Percentiles rank a stretch among this genome's conserved stretches.
phyloP scores from a whole-genome alignment of 2,329 filamentous ascomycete genomes.

The Coniochaeta hoffmannii region DNA sequence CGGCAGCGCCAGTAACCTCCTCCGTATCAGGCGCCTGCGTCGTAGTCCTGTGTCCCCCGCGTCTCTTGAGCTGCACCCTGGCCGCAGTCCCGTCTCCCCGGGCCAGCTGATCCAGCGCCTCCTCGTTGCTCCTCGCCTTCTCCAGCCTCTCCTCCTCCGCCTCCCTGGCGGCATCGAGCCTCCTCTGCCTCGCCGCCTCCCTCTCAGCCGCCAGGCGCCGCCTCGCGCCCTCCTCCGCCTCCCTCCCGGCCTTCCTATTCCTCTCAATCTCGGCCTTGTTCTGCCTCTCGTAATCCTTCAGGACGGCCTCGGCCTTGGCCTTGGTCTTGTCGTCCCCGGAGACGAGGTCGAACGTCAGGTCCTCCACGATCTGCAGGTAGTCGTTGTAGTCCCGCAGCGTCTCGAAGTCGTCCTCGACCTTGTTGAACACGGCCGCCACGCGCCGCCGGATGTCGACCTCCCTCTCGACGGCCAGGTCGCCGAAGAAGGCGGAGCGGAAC shows the following conservation, averaged over 20 bases:
- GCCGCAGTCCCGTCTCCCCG: slow-evolving; percentile 49
- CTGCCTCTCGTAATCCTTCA: slow-evolving; percentile 65
- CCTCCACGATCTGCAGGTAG: slow-evolving; percentile 89
- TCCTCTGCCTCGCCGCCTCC: slow-evolving; percentile 56
- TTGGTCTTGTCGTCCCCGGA: slow-evolving; percentile 56
- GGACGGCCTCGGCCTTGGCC: slow-evolving; percentile 30
- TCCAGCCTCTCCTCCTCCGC: slow-evolving; percentile 63
- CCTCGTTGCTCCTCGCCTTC: slow-evolving; percentile 55
- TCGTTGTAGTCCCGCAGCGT: slow-evolving; percentile 79
- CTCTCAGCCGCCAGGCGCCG: slow-evolving; percentile 55
- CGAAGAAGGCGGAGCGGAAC: slow-evolving; percentile 85
- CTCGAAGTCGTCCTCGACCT: slow-evolving; percentile 85
- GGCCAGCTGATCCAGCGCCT: slow-evolving; percentile 63
- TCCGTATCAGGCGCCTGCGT: slow-evolving; percentile 9
- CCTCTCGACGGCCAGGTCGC: slow-evolving; percentile 77
- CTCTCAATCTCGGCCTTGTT: slow-evolving; percentile 63
- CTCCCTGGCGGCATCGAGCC: slow-evolving; percentile 57
- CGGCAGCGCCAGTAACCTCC: slow-evolving; percentile 17
- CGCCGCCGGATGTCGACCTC: slow-evolving; percentile 86
- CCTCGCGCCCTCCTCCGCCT: slow-evolving; percentile 46
- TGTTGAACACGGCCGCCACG: slow-evolving; percentile 78
- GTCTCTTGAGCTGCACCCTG: slow-evolving; percentile 66
- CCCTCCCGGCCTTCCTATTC: slow-evolving; percentile 45
- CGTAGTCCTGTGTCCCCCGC: slow-evolving; percentile 40
- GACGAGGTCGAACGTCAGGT: slow-evolving; percentile 82